A percentile compares a stretch with the other conserved stretches of the same genome.
Evolutionary conservation across 176 grass and related monocot genomes (phyloP).

Genomic region (Bromus sterilis): DNA sequence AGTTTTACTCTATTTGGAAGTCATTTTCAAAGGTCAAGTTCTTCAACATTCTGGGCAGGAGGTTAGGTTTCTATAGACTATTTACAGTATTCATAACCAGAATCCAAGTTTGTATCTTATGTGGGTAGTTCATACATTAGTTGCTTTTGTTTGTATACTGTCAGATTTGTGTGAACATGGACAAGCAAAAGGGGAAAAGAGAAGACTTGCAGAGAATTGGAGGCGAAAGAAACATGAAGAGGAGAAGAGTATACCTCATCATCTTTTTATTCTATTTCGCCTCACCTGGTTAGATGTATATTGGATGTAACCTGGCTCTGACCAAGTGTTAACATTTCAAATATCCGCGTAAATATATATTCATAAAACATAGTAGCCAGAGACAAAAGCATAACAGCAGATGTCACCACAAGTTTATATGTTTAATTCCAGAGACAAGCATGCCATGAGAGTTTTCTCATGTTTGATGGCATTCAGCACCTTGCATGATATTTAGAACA

Average conservation of each 20-base stretch:
- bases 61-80: slow-evolving; percentile 1
- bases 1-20: slow-evolving; percentile 81
- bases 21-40: slow-evolving; percentile 90
- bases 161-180: slow-evolving; percentile 76
- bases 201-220: slow-evolving; percentile 49
- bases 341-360: background rate
- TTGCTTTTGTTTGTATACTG: slow-evolving; percentile 3
- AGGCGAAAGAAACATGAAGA: slow-evolving; percentile 69
- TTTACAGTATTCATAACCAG: background rate
- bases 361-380: no score
- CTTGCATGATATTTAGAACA: no score
- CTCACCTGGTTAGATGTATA: background rate
- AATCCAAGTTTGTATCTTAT: background rate
- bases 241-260: slow-evolving; percentile 56
- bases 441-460: no score
- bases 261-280: background rate
- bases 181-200: slow-evolving; percentile 67
- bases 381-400: no score
- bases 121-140: background rate
- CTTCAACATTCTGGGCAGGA: slow-evolving; percentile 78
- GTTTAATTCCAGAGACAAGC: no score
- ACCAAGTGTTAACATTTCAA: background rate
- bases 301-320: background rate
- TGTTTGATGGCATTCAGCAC: no score
- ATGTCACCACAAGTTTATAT: no score